A percentile compares a stretch with the other conserved stretches of the same genome.
Evolutionary conservation across 345 rosid genomes (phyloP).

Genomic region (Euphorbia tirucalli): DNA sequence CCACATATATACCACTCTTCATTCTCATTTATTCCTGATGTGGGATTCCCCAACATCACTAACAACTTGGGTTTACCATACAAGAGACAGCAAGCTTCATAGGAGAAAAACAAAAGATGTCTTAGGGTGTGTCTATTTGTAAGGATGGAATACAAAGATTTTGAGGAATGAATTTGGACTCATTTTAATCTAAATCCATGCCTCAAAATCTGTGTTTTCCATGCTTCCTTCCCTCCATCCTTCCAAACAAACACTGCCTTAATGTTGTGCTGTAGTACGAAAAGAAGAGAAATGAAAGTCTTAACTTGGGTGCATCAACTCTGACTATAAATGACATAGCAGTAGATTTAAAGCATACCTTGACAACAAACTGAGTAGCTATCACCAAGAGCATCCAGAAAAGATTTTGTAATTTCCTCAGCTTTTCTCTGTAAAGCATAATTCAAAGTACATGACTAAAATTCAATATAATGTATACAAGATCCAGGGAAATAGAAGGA

Average conservation of each 20-base stretch:
- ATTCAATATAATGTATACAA: slow-evolving; percentile 5
- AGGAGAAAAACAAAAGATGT: no score
- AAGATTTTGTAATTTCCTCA: slow-evolving; percentile 52
- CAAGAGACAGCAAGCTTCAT: not conserved
- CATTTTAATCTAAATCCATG: no score
- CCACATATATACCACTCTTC: no score
- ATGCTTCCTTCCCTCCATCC: no score
- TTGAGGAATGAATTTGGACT: no score
- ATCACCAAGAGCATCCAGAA: slow-evolving; percentile 81
- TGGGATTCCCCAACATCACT: no score
- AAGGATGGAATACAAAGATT: no score
- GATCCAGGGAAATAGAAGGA: not conserved
- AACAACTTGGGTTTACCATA: not conserved
- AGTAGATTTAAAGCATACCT: slow-evolving; percentile 43
- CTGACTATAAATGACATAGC: not conserved
- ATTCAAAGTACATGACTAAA: slow-evolving; percentile 1
- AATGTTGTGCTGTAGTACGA: not conserved
- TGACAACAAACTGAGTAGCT: slow-evolving; percentile 70
- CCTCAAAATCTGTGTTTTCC: no score
- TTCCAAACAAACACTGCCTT: no score
- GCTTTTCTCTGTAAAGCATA: slow-evolving; percentile 51
- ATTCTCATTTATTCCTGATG: no score
- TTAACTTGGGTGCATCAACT: not conserved
- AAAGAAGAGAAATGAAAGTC: not conserved
- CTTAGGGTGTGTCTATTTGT: no score